Conservation (phyloP, 495 filamentous ascomycete species). For the Aspergillus taichungensis region DNA sequence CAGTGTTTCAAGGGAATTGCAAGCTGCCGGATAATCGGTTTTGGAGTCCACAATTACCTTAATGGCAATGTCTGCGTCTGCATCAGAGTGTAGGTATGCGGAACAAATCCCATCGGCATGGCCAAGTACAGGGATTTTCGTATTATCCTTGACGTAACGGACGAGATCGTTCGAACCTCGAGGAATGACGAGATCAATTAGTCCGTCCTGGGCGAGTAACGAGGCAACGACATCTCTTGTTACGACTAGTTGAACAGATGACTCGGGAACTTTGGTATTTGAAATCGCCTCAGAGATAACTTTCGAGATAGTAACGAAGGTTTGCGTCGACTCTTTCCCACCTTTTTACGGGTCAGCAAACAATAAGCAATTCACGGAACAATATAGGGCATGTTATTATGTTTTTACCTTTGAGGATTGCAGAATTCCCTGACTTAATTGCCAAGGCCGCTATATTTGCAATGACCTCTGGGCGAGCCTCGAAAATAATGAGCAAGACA, state of each 20-base stretch:
- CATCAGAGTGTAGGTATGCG: conserved; percentile 78
- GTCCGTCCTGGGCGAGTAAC: conserved; percentile 70
- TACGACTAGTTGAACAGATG: conserved; percentile 83
- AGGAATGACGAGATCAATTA: conserved; percentile 93
- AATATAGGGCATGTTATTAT: neutral
- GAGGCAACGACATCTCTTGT: conserved; percentile 82
- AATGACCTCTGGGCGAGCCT: conserved; percentile 96
- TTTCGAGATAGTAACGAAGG: conserved; percentile 79
- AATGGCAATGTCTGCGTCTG: conserved; percentile 59
- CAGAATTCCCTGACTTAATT: conserved; percentile 95
- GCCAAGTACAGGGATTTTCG: conserved; percentile 90
- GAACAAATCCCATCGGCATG: conserved; percentile 93
- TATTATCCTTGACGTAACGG: conserved; percentile 76
- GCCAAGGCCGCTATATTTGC: conserved; percentile 97
- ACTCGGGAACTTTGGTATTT: conserved; percentile 69
- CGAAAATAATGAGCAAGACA: conserved; percentile 93
- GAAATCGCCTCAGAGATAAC: conserved; percentile 75
- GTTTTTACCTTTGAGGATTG: conserved; percentile 77
- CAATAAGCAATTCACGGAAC: neutral
- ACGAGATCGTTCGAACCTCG: conserved; percentile 92
- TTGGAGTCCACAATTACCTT: conserved; percentile 88
- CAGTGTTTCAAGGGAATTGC: conserved; percentile 85
- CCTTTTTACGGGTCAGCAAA: conserved; percentile 32
- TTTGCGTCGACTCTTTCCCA: conserved; percentile 91
- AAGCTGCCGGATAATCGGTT: conserved; percentile 89